Base-by-base conservation (phyloP, 306 rosid genomes). In the Astragalus membranaceus region DNA sequence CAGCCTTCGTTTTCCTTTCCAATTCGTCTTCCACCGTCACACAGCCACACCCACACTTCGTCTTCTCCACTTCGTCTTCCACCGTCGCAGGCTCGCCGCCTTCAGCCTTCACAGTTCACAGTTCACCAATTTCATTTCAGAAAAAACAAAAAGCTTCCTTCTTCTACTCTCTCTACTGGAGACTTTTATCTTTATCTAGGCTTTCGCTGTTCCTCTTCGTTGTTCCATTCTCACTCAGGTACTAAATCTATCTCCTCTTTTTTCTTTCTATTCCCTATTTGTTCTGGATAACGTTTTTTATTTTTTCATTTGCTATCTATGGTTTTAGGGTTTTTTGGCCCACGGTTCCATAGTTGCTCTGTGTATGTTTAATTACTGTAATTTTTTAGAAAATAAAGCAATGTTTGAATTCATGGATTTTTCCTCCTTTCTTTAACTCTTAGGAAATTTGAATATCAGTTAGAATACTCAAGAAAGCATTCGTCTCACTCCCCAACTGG, bases 101-200 rank as follows among this genome's bases (percentile, higher is more conserved):
- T n/a, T n/a, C n/a, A n/a, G n/a, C n/a, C n/a, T n/a, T n/a, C n/a
- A n/a, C n/a, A n/a, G n/a, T n/a, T n/a, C n/a, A n/a, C n/a, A 67
- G 2, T 64, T 74, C 42, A 53, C 48, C 1, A 58, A 8, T 39
- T 0, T 58, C 23, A 37, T 56, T 64, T 65, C 60, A 17, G 4
- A 49, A 61, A 10, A n/a, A 3, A 15, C 23, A 16, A 65, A 41
- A 57, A 50, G 6, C 75, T 26, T n/a, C 32, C 3, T 51, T 55
- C 29, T 52, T 3, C 9, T 59, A 3, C 7, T 39, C 55, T 30
- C 58, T 41, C 29, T 43, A 30, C 39, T 36, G 47, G 47, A 15
- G 9, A 46, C 44, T 58, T n/a, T 49, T 42, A 62, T 41, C 68
- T 42, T 62, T 33, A 1, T 59, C 75, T 79, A 79, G 79, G 79